phyloP scores from a whole-genome alignment of 2,329 filamentous ascomycete species.

The Eutypa lata region DNA sequence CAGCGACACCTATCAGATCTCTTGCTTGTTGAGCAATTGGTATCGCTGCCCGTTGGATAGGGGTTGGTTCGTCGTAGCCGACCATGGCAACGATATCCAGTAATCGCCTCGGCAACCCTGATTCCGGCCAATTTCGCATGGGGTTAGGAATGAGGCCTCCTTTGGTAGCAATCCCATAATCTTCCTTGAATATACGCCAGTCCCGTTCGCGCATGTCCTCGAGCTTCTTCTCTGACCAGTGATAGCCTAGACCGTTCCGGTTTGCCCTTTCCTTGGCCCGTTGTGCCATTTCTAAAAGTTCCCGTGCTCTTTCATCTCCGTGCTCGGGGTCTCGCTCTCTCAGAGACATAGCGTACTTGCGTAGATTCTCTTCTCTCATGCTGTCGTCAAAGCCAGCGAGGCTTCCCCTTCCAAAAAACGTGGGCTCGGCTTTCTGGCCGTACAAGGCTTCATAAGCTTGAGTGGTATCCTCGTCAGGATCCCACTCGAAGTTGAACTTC shows the following conservation, averaged over 20 bases:
- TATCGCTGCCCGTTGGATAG: conserved; percentile 91
- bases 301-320: conserved; percentile 70
- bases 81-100: conserved; percentile 80
- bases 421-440: conserved; percentile 61
- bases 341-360: conserved; percentile 64
- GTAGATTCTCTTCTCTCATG: conserved; percentile 51
- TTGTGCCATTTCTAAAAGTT: conserved; percentile 82
- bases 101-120: conserved; percentile 70
- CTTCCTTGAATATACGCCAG: conserved; percentile 99
- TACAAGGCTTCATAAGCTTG: conserved; percentile 80
- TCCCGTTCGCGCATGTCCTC: conserved; percentile 95
- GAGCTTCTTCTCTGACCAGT: conserved; percentile 92
- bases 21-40: conserved; percentile 89
- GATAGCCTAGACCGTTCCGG: conserved; percentile 77
- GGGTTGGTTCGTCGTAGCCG: conserved; percentile 86
- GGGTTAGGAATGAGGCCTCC: conserved; percentile 90
- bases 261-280: conserved; percentile 69
- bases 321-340: conserved; percentile 73
- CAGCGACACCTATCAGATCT: conserved; percentile 96
- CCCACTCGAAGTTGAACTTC: conserved; percentile 99
- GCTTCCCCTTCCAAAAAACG: conserved; percentile 50
- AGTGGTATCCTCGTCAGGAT: conserved; percentile 88
- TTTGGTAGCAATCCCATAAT: conserved; percentile 95
- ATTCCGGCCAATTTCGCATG: conserved; percentile 93
- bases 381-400: conserved; percentile 52